phyloP scores from a whole-genome alignment of 805 yeast genomes.

The Ogataea pignaliae region DNA sequence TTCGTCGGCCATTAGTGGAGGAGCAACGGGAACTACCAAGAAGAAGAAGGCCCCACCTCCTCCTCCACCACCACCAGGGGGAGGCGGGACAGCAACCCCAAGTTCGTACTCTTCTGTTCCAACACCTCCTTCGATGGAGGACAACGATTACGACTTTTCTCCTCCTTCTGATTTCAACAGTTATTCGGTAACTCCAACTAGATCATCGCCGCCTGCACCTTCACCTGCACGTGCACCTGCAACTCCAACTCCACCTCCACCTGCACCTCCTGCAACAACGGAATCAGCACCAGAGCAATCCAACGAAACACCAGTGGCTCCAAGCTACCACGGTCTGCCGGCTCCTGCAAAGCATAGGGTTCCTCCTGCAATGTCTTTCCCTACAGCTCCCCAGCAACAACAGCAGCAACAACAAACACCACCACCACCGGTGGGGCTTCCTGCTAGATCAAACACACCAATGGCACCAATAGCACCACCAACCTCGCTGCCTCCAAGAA shows the following conservation, averaged over 20 bases:
- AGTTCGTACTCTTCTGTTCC: slow-evolving; percentile 13
- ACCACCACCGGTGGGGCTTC: neutral
- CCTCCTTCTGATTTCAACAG: slow-evolving; percentile 15
- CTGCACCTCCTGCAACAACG: slow-evolving; percentile 10
- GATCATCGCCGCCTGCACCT: slow-evolving; percentile 7
- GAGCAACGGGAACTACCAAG: slow-evolving; percentile 12
- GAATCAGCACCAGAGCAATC: slow-evolving; percentile 10
- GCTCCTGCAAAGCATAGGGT: slow-evolving; percentile 11
- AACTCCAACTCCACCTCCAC: slow-evolving; percentile 6
- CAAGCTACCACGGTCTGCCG: slow-evolving; percentile 21
- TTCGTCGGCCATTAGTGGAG: neutral
- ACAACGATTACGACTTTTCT: slow-evolving; percentile 18
- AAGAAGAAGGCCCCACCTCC: slow-evolving; percentile 35
- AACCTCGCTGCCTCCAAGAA: slow-evolving; percentile 26
- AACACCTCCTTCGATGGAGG: neutral
- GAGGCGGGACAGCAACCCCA: slow-evolving; percentile 6
- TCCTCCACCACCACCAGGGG: slow-evolving; percentile 31
- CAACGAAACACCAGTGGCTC: slow-evolving; percentile 5
- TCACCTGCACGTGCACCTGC: slow-evolving; percentile 12
- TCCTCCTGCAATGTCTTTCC: slow-evolving; percentile 14
- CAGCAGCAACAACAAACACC: slow-evolving; percentile 4
- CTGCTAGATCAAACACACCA: slow-evolving; percentile 7
- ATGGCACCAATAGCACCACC: too few relatives aligned
- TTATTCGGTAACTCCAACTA: neutral
- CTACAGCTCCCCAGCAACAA: slow-evolving; percentile 4